Evolutionary conservation across 2,329 filamentous ascomycete genomes (phyloP).

Genomic region (Macrophomina tecta): DNA sequence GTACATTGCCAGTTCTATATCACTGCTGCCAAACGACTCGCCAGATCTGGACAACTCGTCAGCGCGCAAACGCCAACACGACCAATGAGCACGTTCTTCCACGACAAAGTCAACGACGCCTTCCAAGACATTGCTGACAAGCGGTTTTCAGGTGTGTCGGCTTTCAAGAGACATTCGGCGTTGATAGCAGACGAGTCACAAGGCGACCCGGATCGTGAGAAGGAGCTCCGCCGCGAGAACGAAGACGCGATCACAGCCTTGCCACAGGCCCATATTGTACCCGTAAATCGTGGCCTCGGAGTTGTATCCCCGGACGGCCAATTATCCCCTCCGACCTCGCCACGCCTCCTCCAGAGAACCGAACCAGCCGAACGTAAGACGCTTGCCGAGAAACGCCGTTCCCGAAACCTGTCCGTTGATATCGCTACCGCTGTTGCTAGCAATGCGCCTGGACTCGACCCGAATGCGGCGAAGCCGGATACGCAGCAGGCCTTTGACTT

Average conservation of each 20-base stretch:
- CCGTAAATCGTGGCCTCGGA: slow-evolving; percentile 30
- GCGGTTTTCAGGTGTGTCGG: slow-evolving; percentile 48
- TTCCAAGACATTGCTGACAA: slow-evolving; percentile 87
- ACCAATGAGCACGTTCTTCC: slow-evolving; percentile 75
- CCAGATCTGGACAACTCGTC: slow-evolving; percentile 55
- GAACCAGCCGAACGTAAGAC: slow-evolving; percentile 12
- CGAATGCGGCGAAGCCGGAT: slow-evolving; percentile 41
- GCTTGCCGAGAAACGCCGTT: slow-evolving; percentile 50
- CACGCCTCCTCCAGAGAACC: slow-evolving; percentile 31
- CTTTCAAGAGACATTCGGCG: slow-evolving; percentile 72
- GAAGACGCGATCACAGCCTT: slow-evolving; percentile 85
- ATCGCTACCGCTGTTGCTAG: slow-evolving; percentile 47
- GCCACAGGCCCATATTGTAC: slow-evolving; percentile 60
- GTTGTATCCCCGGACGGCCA: neutral
- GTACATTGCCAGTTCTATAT: slow-evolving; percentile 96
- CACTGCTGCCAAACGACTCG: slow-evolving; percentile 71
- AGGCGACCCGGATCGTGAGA: slow-evolving; percentile 78
- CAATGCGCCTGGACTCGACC: slow-evolving; percentile 46
- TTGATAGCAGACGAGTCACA: slow-evolving; percentile 81
- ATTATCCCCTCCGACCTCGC: slow-evolving; percentile 37
- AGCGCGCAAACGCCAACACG: slow-evolving; percentile 58
- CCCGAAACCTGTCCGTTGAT: slow-evolving; percentile 51
- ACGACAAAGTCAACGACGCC: slow-evolving; percentile 86
- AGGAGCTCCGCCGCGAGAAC: slow-evolving; percentile 78
- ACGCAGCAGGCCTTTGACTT: slow-evolving; percentile 50